Base-by-base conservation (phyloP, 108 stramenopile species). In the Skeletonema marinoi region DNA sequence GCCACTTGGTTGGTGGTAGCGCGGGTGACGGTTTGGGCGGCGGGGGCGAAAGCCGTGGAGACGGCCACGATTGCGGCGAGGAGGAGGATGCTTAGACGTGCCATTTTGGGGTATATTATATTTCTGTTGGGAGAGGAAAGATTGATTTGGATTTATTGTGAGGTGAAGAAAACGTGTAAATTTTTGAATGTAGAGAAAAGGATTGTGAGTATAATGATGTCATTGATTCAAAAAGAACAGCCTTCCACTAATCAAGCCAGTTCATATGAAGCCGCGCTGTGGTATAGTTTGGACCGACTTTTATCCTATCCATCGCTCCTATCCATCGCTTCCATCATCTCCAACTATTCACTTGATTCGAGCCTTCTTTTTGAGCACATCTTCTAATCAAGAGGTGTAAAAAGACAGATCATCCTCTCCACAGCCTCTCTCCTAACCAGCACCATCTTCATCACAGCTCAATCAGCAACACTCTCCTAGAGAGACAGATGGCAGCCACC, bases 21-120 rank as follows among this genome's bases (percentile, higher is more conserved):
- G 36, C 73, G 72, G 60, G 76, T 74, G 62, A 75, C 71, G 19
- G 73, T 78, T 30, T 76, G 78, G 59, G 89, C 67, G 68, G 68
- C 71, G 11, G 89, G 88, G 46, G 77, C 88, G 76, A 95, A 95
- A 51, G 93, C 93, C 78, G 89, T 79, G 7, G 87, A 78, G 61
- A 87, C 69, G 51, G 91, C 91, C 54, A 92, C 87, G 61, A 91
- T 70, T 61, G 86, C 78, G 76, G 91, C 87, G 74, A 92, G 83
- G 79, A 95, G 66, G 65, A 92, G 51, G 84, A 95, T 84, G 63
- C 78, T 84, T 56, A 84, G 66, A 48, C 77, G 76, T 69, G 83
- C 75, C 83, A 84, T 84, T 71, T 81, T 84, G 36, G 42, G 14
- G 30, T 70, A 50, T 33, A 31, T 60, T n/a, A 56, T 9, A 56